These are phyloP conservation scores for Cyclostephanos tholiformis DNA, from an alignment of 108 stramenopile species.

Conservation along the genomic window DNA sequence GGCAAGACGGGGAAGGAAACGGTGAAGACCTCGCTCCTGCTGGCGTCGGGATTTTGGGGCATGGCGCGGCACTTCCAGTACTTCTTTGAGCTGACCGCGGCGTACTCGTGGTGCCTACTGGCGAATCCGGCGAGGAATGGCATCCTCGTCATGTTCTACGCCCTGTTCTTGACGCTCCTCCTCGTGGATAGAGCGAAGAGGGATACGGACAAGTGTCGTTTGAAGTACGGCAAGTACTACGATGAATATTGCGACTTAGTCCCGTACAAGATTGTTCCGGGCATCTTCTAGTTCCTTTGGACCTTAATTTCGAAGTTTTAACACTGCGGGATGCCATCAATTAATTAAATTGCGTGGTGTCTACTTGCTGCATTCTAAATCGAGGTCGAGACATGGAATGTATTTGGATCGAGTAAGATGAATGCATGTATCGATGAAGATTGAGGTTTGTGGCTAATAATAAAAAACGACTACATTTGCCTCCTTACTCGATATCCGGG, in stretches of 20 bases:
- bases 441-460: neutral
- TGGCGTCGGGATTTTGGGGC: slow-evolving; percentile 90
- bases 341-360: neutral
- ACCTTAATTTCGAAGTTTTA: neutral
- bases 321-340: neutral
- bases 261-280: slow-evolving; percentile 89
- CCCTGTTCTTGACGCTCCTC: slow-evolving; percentile 88
- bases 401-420: too few species aligned
- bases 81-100: slow-evolving; percentile 90
- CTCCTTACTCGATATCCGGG: slow-evolving; percentile 29
- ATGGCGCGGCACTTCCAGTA: slow-evolving; percentile 98
- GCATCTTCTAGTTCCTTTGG: slow-evolving; percentile 44
- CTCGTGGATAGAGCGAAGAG: slow-evolving; percentile 95
- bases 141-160: slow-evolving; percentile 90
- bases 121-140: slow-evolving; percentile 69
- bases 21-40: slow-evolving; percentile 76
- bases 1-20: slow-evolving; percentile 54
- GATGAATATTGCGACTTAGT: slow-evolving; percentile 92
- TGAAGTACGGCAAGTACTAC: slow-evolving; percentile 97
- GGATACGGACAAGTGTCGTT: slow-evolving; percentile 92
- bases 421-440: too few species aligned
- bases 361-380: too few species aligned
- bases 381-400: too few species aligned
- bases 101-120: slow-evolving; percentile 90
- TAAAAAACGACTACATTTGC: too few species aligned